Percentiles rank a stretch among this genome's conserved stretches.
Evolutionary conservation across 2,329 filamentous ascomycete species (phyloP).

Genomic region (Diaporthe destruens): DNA sequence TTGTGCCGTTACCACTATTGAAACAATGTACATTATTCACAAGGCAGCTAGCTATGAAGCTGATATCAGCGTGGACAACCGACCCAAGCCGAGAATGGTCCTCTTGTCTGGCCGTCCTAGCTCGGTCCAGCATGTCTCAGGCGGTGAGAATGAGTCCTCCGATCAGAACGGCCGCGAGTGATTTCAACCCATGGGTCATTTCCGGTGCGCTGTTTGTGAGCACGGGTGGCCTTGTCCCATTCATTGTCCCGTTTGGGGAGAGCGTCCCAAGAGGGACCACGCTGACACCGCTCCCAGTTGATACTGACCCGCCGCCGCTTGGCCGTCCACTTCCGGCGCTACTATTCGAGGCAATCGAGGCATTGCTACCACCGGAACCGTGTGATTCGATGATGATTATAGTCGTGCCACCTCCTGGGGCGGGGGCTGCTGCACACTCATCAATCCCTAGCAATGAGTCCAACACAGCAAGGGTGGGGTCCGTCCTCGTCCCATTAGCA

Average conservation of each 20-base stretch:
- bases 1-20: background rate
- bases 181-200: background rate
- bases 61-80: too few species aligned
- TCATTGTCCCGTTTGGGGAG: slow-evolving; percentile 10
- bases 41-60: background rate
- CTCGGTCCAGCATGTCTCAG: background rate
- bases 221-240: slow-evolving; percentile 12
- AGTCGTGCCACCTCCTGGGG: background rate
- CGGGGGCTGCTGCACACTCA: too few species aligned
- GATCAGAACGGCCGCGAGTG: background rate
- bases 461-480: slow-evolving; percentile 30
- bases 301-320: background rate
- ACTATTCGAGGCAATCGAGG: background rate
- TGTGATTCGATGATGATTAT: slow-evolving; percentile 16
- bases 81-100: background rate
- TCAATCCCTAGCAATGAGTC: too few species aligned
- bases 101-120: too few species aligned
- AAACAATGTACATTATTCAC: too few species aligned
- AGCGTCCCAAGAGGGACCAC: background rate
- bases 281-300: slow-evolving; percentile 12
- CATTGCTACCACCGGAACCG: background rate
- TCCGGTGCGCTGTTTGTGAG: background rate
- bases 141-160: background rate
- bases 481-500: slow-evolving; percentile 25
- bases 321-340: background rate